Conservation (phyloP, 495 filamentous ascomycete species). For the Articulospora tetracladia region DNA sequence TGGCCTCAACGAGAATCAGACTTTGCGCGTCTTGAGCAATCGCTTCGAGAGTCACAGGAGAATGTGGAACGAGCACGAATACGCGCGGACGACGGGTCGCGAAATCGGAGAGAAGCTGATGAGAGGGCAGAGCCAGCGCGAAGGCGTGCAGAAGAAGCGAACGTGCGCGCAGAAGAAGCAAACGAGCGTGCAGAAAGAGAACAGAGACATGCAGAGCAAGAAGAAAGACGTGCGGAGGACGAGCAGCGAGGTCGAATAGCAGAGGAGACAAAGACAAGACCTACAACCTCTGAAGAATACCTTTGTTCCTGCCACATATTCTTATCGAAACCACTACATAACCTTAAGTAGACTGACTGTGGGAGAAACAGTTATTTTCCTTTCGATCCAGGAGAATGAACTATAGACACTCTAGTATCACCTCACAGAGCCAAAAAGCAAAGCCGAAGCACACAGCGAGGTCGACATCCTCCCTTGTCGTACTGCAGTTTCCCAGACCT, state of each 20-base stretch:
- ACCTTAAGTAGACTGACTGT: slow-evolving; percentile 33
- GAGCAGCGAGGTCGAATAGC: slow-evolving; percentile 11
- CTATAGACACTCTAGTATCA: slow-evolving; percentile 36
- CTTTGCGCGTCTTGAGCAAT: too few species aligned
- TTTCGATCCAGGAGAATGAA: slow-evolving; percentile 31
- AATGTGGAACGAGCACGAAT: too few species aligned
- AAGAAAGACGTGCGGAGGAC: slow-evolving; percentile 17
- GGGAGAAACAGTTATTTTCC: slow-evolving; percentile 29
- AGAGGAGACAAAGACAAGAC: slow-evolving; percentile 23
- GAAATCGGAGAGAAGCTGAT: not conserved
- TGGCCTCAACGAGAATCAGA: too few species aligned
- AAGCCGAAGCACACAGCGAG: slow-evolving; percentile 21
- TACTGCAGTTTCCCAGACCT: slow-evolving; percentile 21
- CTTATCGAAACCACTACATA: slow-evolving; percentile 31
- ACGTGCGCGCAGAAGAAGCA: not conserved
- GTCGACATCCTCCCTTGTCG: slow-evolving; percentile 18
- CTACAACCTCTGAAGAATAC: slow-evolving; percentile 35
- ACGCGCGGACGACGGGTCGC: too few species aligned
- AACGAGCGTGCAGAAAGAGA: not conserved
- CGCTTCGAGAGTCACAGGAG: too few species aligned
- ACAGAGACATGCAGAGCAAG: slow-evolving; percentile 9
- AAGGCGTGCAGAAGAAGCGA: not conserved
- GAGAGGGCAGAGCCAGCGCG: not conserved
- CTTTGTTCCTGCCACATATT: slow-evolving; percentile 31
- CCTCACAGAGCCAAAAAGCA: slow-evolving; percentile 31